Conservation (phyloP, 306 rosid species). For the Rosa rugosa region DNA sequence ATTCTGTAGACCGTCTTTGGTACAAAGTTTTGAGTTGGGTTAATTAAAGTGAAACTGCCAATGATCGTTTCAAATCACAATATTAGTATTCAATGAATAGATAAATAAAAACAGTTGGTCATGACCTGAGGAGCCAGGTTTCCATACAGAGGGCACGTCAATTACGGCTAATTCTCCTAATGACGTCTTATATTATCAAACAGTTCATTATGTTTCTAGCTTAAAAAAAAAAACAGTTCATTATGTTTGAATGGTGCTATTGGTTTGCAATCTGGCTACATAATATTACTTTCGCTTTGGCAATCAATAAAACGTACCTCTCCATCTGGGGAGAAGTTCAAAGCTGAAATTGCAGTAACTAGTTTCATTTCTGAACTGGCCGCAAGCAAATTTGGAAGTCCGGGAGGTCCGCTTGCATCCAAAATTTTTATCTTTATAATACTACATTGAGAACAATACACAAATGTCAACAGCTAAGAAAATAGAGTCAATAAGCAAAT, state of each 20-base stretch:
- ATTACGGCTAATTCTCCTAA: neutral
- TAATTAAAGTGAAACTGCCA: neutral
- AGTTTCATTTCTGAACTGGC: constrained; percentile 52
- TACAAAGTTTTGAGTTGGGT: neutral
- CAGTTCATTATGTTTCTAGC: neutral
- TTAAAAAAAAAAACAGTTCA: neutral
- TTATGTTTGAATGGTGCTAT: neutral
- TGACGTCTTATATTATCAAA: neutral
- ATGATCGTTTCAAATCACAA: neutral
- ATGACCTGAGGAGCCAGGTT: neutral
- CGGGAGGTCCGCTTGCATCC: constrained; percentile 99
- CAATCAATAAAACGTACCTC: constrained; percentile 55
- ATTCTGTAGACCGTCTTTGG: neutral
- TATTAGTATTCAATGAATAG: neutral
- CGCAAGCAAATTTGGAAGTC: constrained; percentile 90
- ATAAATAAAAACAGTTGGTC: neutral
- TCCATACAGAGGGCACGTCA: neutral
- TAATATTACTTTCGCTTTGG: neutral
- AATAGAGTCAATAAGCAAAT: neutral
- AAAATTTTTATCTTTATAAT: constrained; percentile 76
- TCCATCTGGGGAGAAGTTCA: constrained; percentile 98
- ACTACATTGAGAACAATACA: constrained; percentile 43
- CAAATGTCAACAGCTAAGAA: constrained; percentile 21
- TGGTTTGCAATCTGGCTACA: neutral
- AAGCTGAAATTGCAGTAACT: constrained; percentile 76